These are phyloP conservation scores for Annulohypoxylon bovei DNA, from an alignment of 495 filamentous ascomycete genomes.

Conservation along the genomic window DNA sequence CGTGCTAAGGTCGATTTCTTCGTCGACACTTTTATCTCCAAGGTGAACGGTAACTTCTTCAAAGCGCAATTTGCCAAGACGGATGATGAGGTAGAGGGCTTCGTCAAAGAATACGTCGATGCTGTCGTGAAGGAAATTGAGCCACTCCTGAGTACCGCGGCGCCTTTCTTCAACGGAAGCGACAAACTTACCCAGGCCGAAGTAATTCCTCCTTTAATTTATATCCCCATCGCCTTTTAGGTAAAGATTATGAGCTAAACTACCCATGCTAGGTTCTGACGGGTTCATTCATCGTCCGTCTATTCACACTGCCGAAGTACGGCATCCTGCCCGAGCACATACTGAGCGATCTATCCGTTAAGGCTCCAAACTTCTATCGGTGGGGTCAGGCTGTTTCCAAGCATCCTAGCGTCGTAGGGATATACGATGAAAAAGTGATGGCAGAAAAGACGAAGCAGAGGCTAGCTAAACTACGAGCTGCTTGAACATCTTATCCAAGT, in stretches of 20 bases:
- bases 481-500: no score
- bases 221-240: background rate
- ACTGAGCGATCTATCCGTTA: conserved; percentile 56
- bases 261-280: conserved; percentile 65
- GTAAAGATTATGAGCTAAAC: background rate
- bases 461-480: conserved; percentile 45
- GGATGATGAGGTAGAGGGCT: conserved; percentile 51
- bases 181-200: conserved; percentile 79
- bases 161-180: conserved; percentile 84
- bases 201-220: conserved; percentile 57
- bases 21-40: conserved; percentile 75
- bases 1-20: conserved; percentile 81
- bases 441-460: conserved; percentile 47
- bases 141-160: conserved; percentile 71
- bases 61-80: conserved; percentile 55
- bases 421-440: conserved; percentile 63
- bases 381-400: conserved; percentile 71
- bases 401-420: conserved; percentile 73
- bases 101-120: conserved; percentile 58
- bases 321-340: conserved; percentile 63
- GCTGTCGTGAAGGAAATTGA: conserved; percentile 77
- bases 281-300: conserved; percentile 73
- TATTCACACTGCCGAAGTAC: conserved; percentile 61
- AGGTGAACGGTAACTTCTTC: conserved; percentile 60
- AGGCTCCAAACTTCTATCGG: conserved; percentile 70